phyloP scores from a whole-genome alignment of 2,329 filamentous ascomycete species.

The Arthrobotrys conoides region DNA sequence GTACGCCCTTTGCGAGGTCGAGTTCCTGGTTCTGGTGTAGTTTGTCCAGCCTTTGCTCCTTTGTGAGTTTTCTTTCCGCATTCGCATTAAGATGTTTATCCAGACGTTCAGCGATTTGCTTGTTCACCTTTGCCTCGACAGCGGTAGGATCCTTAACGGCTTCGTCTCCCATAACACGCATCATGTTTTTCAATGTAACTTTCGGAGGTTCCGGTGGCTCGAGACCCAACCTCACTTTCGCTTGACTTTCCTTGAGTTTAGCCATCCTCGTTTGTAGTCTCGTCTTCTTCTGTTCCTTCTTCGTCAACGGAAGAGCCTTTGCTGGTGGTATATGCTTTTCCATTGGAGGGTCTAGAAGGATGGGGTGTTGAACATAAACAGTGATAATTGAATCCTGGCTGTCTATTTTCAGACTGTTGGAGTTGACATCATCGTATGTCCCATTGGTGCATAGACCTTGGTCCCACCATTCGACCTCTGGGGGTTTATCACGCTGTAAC shows the following conservation, averaged over 20 bases:
- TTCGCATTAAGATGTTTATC: conserved; percentile 83
- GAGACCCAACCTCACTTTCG: conserved; percentile 91
- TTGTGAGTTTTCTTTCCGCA: conserved; percentile 86
- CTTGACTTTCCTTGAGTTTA: conserved; percentile 94
- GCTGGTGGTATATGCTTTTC: conserved; percentile 83
- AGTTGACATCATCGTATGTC: conserved; percentile 79
- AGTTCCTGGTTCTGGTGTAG: conserved; percentile 84
- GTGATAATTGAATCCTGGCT: conserved; percentile 89
- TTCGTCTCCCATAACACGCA: conserved; percentile 94
- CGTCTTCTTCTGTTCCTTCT: conserved; percentile 90
- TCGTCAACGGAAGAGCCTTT: conserved; percentile 93
- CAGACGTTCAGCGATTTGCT: conserved; percentile 89
- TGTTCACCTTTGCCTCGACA: conserved; percentile 92
- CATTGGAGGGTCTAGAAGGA: conserved; percentile 90
- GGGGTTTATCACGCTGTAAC: conserved; percentile 75
- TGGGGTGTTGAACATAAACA: conserved; percentile 90
- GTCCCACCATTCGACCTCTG: conserved; percentile 97
- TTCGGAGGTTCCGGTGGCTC: conserved; percentile 93
- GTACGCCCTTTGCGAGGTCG: conserved; percentile 88
- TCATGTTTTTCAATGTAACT: conserved; percentile 96
- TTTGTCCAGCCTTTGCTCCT: conserved; percentile 89
- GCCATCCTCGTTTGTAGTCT: conserved; percentile 91
- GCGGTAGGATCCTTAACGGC: conserved; percentile 96
- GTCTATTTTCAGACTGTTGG: conserved; percentile 79
- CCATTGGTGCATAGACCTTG: conserved; percentile 84